These are phyloP conservation scores for Candida morakotiae DNA, from an alignment of 805 yeast genomes.

Conservation along the genomic window DNA sequence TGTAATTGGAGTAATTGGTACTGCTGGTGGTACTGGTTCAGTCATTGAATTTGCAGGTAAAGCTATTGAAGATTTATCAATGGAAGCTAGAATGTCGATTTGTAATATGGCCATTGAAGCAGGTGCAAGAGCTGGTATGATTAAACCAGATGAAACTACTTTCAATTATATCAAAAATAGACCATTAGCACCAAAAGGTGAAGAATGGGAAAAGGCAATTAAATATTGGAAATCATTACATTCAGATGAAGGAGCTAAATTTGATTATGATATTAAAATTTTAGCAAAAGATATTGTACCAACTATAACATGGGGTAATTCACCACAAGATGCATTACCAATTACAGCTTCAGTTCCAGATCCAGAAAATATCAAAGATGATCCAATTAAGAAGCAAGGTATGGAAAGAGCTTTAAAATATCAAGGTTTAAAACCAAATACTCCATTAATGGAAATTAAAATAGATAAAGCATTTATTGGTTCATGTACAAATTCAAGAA, in stretches of 20 bases:
- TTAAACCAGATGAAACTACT: constrained; percentile 88
- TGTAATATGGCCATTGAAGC: constrained; percentile 99
- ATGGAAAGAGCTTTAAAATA: constrained; percentile 89
- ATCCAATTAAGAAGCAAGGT: constrained; percentile 73
- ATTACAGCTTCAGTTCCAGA: constrained; percentile 89
- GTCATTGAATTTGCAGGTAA: constrained; percentile 97
- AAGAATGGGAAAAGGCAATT: constrained; percentile 92
- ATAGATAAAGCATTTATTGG: constrained; percentile 97
- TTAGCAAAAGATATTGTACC: constrained; percentile 85
- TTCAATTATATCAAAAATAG: constrained; percentile 87
- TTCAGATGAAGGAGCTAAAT: constrained; percentile 85
- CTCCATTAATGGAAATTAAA: constrained; percentile 67
- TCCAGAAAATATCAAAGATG: constrained; percentile 69
- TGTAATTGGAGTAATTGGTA: constrained; percentile 94
- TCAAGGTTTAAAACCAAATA: constrained; percentile 86
- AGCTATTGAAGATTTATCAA: constrained; percentile 83
- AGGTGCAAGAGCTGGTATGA: constrained; percentile 99
- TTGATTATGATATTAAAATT: constrained; percentile 79
- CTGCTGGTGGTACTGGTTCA: constrained; percentile 98
- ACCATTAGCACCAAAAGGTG: constrained; percentile 92
- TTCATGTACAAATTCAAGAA: constrained; percentile 95
- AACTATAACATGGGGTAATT: constrained; percentile 98
- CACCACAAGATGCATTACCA: constrained; percentile 98
- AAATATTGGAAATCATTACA: constrained; percentile 85
- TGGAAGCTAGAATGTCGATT: constrained; percentile 99